Evolutionary conservation across 345 rosid species (phyloP).

Genomic region (Acer campestre): DNA sequence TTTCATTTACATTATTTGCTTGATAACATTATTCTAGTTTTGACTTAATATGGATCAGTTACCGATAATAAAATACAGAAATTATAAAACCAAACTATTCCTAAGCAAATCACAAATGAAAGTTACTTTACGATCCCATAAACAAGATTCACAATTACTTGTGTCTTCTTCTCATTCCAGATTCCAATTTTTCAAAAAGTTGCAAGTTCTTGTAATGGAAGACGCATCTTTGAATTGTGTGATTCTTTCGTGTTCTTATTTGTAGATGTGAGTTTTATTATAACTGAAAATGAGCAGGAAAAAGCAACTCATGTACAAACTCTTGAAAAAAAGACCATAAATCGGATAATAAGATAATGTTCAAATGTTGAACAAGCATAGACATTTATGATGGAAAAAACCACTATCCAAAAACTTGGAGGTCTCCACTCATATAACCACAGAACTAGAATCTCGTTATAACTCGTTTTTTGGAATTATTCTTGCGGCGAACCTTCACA

Average conservation of each 20-base stretch:
- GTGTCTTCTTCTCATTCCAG: too few relatives aligned
- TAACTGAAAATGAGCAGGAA: background rate
- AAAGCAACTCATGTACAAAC: background rate
- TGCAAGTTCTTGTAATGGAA: background rate
- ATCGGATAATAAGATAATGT: conserved; percentile 2
- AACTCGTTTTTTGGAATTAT: conserved; percentile 53
- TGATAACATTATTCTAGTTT: too few relatives aligned
- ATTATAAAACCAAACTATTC: background rate
- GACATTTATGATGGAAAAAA: background rate
- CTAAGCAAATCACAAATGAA: background rate
- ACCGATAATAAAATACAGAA: too few relatives aligned
- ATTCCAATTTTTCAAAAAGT: background rate
- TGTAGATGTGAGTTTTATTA: background rate
- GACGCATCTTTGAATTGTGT: background rate
- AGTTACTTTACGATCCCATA: background rate
- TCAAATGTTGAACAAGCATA: background rate
- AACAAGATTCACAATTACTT: background rate
- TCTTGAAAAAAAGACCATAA: background rate
- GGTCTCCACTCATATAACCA: background rate
- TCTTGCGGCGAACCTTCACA: conserved; percentile 58
- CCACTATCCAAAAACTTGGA: conserved; percentile 3
- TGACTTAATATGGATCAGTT: too few relatives aligned
- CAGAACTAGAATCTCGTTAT: conserved; percentile 1
- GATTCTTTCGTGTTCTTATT: too few relatives aligned
- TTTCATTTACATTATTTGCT: too few relatives aligned